Conservation (phyloP, 78 protist species). For the slime mould (Dictyostelium discoideum) region DNA sequence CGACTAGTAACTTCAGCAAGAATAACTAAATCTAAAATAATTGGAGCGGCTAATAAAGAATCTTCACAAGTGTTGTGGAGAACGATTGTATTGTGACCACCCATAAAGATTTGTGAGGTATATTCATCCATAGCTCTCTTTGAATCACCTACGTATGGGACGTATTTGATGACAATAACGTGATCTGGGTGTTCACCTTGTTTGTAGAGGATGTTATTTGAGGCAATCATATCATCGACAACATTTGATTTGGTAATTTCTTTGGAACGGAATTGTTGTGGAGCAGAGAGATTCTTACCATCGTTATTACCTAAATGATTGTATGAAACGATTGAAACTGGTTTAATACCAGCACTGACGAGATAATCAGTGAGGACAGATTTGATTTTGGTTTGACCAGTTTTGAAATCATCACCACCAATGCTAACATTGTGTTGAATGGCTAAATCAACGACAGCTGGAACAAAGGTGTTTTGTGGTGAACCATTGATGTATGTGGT, state of each 20-base stretch:
- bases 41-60: constrained; percentile 99
- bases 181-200: constrained; percentile 98
- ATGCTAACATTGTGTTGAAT: constrained; percentile 86
- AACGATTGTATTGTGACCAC: constrained; percentile 96
- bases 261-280: constrained; percentile 98
- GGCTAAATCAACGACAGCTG: constrained; percentile 98
- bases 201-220: constrained; percentile 95
- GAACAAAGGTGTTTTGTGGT: constrained; percentile 99
- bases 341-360: constrained; percentile 98
- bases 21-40: constrained; percentile 97
- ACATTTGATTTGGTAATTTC: constrained; percentile 99
- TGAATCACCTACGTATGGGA: constrained; percentile 99
- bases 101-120: constrained; percentile 96
- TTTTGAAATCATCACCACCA: constrained; percentile 99
- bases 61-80: constrained; percentile 96
- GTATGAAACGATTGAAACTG: constrained; percentile 97
- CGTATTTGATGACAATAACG: constrained; percentile 99
- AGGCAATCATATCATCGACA: constrained; percentile 99
- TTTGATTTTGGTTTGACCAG: constrained; percentile 99
- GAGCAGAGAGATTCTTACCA: constrained; percentile 98
- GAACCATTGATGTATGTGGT: constrained; percentile 99
- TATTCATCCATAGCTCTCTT: constrained; percentile 99
- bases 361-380: constrained; percentile 98
- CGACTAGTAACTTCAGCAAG: constrained; percentile 92
- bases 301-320: constrained; percentile 99